These are phyloP conservation scores for Rhodotorula taiwanensis DNA, from an alignment of 768 basidiomycete species.

Conservation along the genomic window DNA sequence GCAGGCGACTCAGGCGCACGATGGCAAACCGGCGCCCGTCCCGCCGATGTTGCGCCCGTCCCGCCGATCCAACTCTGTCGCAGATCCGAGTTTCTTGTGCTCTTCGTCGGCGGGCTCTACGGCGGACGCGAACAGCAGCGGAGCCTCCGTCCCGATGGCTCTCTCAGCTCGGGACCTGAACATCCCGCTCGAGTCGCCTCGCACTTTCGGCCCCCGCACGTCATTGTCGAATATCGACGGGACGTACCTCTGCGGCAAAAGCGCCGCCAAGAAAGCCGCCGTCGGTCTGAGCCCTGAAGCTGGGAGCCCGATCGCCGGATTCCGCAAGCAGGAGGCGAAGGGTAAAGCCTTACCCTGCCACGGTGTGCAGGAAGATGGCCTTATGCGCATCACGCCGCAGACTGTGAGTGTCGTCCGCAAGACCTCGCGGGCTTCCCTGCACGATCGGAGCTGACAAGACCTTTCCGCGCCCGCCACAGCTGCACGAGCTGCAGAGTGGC, in stretches of 20 bases:
- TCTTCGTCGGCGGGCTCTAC: neutral
- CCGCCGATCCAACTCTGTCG: conserved; percentile 31
- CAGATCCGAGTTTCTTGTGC: conserved; percentile 15
- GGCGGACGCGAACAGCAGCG: neutral
- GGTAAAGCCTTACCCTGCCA: conserved; percentile 94
- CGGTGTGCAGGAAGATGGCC: conserved; percentile 84
- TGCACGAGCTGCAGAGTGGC: conserved; percentile 72
- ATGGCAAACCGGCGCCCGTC: conserved; percentile 24
- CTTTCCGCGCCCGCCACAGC: conserved; percentile 47
- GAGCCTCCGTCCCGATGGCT: neutral
- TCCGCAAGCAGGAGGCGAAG: conserved; percentile 83
- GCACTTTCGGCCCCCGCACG: neutral
- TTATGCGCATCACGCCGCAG: conserved; percentile 75
- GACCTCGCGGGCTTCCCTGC: too few species aligned
- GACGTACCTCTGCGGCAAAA: conserved; percentile 10
- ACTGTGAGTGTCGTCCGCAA: too few species aligned
- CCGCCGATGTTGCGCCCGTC: conserved; percentile 1
- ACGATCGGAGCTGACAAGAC: conserved; percentile 26
- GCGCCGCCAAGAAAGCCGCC: neutral
- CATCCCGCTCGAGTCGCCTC: conserved; percentile 25
- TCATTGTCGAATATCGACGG: conserved; percentile 2
- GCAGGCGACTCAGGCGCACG: conserved; percentile 26
- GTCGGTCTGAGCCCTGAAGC: conserved; percentile 21
- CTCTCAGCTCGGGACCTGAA: conserved; percentile 21
- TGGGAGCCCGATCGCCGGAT: conserved; percentile 63